Percentiles rank a stretch among this genome's conserved stretches.
Conservation (phyloP, 2,329 filamentous ascomycete species). For the Ceratocystis huliohia region DNA sequence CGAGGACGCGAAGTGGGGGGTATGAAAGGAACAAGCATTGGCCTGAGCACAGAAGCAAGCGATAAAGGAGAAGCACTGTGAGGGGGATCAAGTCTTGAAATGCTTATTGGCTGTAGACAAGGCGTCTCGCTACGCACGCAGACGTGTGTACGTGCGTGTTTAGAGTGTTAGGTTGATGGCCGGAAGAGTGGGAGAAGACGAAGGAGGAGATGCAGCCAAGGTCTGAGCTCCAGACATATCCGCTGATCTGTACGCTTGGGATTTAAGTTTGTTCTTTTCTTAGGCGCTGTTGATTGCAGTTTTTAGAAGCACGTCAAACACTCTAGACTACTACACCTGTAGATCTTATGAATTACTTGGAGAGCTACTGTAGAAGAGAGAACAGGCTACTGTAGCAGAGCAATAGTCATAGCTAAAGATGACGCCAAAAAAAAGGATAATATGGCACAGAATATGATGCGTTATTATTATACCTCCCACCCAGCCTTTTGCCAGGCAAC, state of each 20-base stretch:
- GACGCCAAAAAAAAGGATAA: no score
- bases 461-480: no score
- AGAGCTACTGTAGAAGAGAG: no score
- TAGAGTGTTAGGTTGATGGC: neutral
- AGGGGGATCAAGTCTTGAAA: neutral
- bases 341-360: neutral
- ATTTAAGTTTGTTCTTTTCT: slow-evolving; percentile 5
- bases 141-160: neutral
- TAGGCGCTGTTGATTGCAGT: neutral
- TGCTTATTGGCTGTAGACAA: neutral
- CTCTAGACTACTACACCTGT: neutral
- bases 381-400: no score
- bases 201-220: neutral
- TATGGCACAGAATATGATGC: no score
- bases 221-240: neutral
- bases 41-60: neutral
- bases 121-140: neutral
- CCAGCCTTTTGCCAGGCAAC: no score
- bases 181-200: neutral
- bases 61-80: neutral
- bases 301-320: slow-evolving; percentile 3
- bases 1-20: neutral
- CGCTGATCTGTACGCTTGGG: neutral
- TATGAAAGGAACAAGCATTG: neutral
- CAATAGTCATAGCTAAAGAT: no score